phyloP scores from a whole-genome alignment of 306 rosid species.

The Rubus parviflorus region DNA sequence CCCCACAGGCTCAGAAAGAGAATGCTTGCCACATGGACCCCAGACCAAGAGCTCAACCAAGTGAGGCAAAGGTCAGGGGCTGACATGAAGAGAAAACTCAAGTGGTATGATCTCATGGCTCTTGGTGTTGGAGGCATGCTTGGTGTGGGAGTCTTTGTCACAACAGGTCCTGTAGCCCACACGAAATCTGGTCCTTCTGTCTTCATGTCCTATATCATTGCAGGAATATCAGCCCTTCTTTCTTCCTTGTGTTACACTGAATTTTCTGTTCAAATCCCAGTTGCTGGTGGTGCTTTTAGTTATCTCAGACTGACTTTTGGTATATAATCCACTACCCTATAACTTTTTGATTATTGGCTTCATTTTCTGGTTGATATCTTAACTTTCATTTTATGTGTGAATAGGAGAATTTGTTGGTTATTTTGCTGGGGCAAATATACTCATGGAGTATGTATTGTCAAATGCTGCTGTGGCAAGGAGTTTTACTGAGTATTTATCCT shows the following conservation, averaged over 20 bases:
- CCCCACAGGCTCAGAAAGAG: constrained; percentile 78
- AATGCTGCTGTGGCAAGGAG: constrained; percentile 92
- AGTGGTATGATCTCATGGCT: constrained; percentile 78
- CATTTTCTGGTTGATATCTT: background rate
- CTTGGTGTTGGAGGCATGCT: constrained; percentile 98
- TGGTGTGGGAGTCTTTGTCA: constrained; percentile 90
- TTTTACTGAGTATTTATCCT: constrained; percentile 69
- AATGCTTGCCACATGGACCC: constrained; percentile 95
- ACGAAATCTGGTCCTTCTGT: constrained; percentile 74
- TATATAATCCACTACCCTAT: constrained; percentile 25
- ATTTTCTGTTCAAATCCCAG: constrained; percentile 88
- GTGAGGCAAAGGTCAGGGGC: constrained; percentile 89
- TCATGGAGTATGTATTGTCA: constrained; percentile 92
- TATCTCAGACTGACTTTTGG: constrained; percentile 87
- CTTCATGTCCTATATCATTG: constrained; percentile 79
- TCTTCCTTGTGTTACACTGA: constrained; percentile 92
- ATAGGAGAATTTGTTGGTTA: constrained; percentile 89
- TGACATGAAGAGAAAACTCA: constrained; percentile 82
- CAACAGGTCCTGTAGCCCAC: constrained; percentile 77
- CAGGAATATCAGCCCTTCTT: constrained; percentile 85
- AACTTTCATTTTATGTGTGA: constrained; percentile 8
- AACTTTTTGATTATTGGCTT: background rate
- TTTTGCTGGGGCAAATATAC: constrained; percentile 92
- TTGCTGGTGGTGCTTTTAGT: constrained; percentile 97
- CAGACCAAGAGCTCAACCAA: constrained; percentile 84